Evolutionary conservation across 257 asterid species (phyloP).

Genomic region (Solanum pinnatisectum): DNA sequence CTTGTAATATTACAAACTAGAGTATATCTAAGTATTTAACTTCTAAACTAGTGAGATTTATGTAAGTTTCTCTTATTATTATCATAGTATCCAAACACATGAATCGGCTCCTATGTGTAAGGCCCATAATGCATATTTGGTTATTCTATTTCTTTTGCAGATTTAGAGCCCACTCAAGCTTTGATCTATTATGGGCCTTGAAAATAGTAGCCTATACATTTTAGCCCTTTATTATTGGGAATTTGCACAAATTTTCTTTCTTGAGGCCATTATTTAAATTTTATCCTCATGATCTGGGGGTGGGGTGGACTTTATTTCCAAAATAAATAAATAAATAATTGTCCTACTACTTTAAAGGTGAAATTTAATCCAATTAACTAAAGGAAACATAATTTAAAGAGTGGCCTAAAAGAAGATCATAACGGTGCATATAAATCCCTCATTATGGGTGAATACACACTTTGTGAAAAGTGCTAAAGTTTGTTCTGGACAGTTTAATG

Average conservation of each 20-base stretch:
- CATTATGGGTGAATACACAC: neutral
- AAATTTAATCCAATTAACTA: neutral
- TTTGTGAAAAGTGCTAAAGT: neutral
- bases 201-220: neutral
- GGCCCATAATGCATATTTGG: neutral
- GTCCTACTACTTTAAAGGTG: neutral
- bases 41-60: neutral
- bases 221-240: neutral
- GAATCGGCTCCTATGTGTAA: neutral
- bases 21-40: neutral
- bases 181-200: neutral
- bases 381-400: neutral
- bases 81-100: neutral
- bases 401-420: neutral
- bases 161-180: neutral
- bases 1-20: neutral
- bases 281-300: neutral
- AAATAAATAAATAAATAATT: neutral
- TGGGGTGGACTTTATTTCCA: neutral
- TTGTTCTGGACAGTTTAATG: neutral
- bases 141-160: neutral
- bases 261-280: neutral
- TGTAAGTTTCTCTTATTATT: neutral
- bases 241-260: neutral
- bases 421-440: neutral